A percentile compares a stretch with the other conserved stretches of the same genome.
Evolutionary conservation across 495 filamentous ascomycete species (phyloP).

Genomic region (Pyrenopolyporus hunteri): DNA sequence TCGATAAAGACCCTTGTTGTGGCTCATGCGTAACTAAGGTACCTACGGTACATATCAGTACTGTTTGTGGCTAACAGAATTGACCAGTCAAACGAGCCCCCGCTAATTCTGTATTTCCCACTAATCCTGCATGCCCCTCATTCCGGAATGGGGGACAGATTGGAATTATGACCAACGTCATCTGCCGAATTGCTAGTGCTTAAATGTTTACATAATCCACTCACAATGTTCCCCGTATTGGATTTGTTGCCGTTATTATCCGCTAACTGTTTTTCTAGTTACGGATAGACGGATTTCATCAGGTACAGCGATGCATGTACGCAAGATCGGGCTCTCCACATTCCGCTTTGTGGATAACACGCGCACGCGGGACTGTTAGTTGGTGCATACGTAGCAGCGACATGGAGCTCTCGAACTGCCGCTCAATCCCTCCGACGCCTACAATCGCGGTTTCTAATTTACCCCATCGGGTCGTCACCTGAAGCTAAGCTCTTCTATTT

Average conservation of each 20-base stretch:
- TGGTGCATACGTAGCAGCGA: too few species aligned
- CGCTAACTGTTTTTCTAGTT: conserved; percentile 15
- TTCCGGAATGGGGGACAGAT: too few species aligned
- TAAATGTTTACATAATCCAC: conserved; percentile 10
- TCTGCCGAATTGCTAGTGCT: conserved; percentile 6
- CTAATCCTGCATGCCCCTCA: too few species aligned
- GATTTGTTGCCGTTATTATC: conserved; percentile 22
- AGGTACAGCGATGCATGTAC: background rate
- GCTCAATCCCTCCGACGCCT: background rate
- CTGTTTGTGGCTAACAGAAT: conserved; percentile 1
- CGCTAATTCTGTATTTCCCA: background rate
- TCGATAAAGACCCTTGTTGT: conserved; percentile 28
- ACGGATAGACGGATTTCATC: background rate
- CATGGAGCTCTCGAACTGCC: conserved; percentile 13
- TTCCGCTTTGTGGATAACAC: too few species aligned
- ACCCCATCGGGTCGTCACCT: conserved; percentile 9
- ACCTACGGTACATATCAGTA: background rate
- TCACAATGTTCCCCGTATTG: too few species aligned
- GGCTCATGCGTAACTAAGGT: background rate
- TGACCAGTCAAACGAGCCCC: background rate
- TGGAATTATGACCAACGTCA: too few species aligned
- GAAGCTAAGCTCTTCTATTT: background rate
- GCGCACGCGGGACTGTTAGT: too few species aligned
- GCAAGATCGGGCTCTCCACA: background rate
- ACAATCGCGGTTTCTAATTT: conserved; percentile 20